Conservation (phyloP, 305 asterid species). For the Solanum hybrid region DNA sequence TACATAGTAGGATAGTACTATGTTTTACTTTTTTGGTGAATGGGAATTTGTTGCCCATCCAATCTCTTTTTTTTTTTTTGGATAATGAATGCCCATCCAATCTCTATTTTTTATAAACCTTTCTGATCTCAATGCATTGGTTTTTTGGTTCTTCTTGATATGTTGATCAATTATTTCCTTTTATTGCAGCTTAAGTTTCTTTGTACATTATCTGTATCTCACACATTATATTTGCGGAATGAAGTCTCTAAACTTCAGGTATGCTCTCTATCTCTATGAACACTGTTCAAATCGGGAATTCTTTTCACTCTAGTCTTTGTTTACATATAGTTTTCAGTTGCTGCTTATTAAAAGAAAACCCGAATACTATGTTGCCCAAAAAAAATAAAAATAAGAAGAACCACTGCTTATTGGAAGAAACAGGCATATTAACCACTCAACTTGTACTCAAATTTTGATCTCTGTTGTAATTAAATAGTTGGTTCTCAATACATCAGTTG, state of each 20-base stretch:
- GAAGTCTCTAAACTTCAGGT: constrained; percentile 69
- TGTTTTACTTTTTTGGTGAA: not conserved
- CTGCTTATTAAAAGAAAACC: not conserved
- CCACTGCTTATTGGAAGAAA: not conserved
- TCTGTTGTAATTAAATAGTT: not conserved
- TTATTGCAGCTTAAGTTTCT: constrained; percentile 44
- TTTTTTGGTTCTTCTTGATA: not conserved
- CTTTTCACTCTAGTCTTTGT: not conserved
- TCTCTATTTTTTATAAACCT: not conserved
- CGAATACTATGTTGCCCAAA: not conserved
- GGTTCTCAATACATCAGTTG: not conserved
- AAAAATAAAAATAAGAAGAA: not conserved
- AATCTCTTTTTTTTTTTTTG: not conserved
- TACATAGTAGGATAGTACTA: not conserved
- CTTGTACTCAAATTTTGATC: not conserved
- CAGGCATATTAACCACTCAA: not conserved
- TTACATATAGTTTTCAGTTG: not conserved
- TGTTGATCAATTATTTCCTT: not conserved
- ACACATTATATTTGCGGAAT: constrained; percentile 38
- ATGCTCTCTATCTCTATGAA: constrained; percentile 13
- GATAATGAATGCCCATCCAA: not conserved
- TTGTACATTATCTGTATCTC: constrained; percentile 38
- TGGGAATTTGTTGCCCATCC: not conserved
- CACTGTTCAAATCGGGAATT: constrained; percentile 6
- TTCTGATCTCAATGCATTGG: not conserved